These are phyloP conservation scores for Aspergillus ibericus DNA, from an alignment of 2,329 filamentous ascomycete species.

Conservation along the genomic window DNA sequence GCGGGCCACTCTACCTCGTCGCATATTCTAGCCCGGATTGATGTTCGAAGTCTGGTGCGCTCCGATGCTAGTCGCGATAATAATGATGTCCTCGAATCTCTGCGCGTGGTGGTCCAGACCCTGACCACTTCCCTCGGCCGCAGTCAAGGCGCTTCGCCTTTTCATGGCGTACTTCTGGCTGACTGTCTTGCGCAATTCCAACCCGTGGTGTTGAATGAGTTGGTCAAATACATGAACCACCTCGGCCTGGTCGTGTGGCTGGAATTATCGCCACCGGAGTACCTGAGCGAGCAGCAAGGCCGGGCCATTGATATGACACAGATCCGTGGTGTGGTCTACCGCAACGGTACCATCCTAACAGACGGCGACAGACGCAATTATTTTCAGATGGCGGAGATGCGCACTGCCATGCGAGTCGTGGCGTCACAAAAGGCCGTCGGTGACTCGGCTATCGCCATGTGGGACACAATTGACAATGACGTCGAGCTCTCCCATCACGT, in stretches of 20 bases:
- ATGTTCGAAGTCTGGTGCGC: conserved; percentile 7
- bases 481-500: conserved; percentile 34
- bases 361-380: conserved; percentile 35
- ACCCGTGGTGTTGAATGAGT: conserved; percentile 26
- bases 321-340: conserved; percentile 30
- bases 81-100: conserved; percentile 8
- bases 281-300: conserved; percentile 25
- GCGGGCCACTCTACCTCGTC: background rate
- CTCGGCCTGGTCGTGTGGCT: conserved; percentile 40
- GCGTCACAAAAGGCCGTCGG: conserved; percentile 19
- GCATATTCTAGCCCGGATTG: conserved; percentile 11
- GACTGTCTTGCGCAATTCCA: conserved; percentile 31
- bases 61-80: conserved; percentile 2
- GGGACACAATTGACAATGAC: conserved; percentile 39
- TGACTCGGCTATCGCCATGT: conserved; percentile 20
- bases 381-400: conserved; percentile 37
- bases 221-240: conserved; percentile 30
- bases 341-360: conserved; percentile 33
- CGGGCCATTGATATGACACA: conserved; percentile 23
- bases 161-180: conserved; percentile 38
- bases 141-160: conserved; percentile 12
- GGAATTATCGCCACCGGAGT: conserved; percentile 35
- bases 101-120: conserved; percentile 1
- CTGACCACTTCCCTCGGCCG: conserved; percentile 7
- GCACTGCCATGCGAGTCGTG: conserved; percentile 15